Percentiles rank a stretch among this genome's conserved stretches.
Evolutionary conservation across 2,329 filamentous ascomycete genomes (phyloP).

Genomic region (Aspergillus pseudoviridinutans): DNA sequence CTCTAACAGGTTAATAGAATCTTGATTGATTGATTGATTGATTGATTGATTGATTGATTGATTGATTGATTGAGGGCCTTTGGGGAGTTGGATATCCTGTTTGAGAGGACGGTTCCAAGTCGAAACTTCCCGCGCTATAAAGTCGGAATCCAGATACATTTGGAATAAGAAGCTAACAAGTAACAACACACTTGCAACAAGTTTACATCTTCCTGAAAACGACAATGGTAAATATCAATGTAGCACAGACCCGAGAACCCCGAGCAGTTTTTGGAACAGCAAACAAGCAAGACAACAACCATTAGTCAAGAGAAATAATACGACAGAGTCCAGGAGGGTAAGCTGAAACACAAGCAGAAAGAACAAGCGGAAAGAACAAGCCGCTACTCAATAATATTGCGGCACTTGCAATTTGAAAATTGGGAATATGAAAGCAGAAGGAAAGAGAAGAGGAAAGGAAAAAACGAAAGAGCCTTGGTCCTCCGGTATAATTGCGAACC

Average conservation of each 20-base stretch:
- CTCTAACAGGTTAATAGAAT: too few relatives aligned
- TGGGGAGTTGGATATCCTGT: conserved; percentile 28
- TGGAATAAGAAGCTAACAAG: neutral
- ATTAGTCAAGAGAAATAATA: neutral
- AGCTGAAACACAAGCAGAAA: neutral
- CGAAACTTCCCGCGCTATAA: conserved; percentile 16
- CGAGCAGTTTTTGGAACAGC: neutral
- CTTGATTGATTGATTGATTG: conserved; percentile 1
- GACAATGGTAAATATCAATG: neutral
- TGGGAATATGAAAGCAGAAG: too few relatives aligned
- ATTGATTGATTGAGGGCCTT: too few relatives aligned
- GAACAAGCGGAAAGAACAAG: neutral
- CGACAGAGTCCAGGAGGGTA: neutral
- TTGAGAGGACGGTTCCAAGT: conserved; percentile 20
- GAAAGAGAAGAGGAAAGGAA: too few relatives aligned
- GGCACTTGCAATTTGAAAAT: too few relatives aligned
- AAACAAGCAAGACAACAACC: neutral
- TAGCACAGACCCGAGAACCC: neutral
- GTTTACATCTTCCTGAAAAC: neutral
- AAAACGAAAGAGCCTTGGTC: too few relatives aligned
- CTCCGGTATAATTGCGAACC: too few relatives aligned
- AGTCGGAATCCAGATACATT: neutral
- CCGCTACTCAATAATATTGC: too few relatives aligned
- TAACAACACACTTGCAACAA: neutral
- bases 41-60: too few relatives aligned